A percentile compares a stretch with the other conserved stretches of the same genome.
phyloP scores from a whole-genome alignment of 768 basidiomycete genomes.

The Hemileccinum rubropunctum region DNA sequence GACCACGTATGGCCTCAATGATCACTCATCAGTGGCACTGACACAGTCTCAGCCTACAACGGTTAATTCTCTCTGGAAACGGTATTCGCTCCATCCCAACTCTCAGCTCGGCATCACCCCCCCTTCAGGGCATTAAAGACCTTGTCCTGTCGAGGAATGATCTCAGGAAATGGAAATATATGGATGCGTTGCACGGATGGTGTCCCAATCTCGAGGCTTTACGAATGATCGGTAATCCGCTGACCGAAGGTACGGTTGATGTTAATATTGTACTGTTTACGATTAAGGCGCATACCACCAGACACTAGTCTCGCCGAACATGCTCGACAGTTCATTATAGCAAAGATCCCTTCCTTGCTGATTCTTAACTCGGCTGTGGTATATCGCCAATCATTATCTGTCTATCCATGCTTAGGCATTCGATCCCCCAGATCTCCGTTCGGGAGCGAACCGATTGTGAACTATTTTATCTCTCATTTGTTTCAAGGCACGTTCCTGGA shows the following conservation, averaged over 20 bases:
- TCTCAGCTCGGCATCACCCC: constrained; percentile 11
- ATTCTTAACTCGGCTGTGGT: constrained; percentile 65
- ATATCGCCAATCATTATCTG: constrained; percentile 24
- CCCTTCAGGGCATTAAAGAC: constrained; percentile 44
- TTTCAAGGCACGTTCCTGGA: constrained; percentile 46
- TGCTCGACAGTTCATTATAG: constrained; percentile 61
- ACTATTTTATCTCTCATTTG: constrained; percentile 72
- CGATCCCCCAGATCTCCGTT: constrained; percentile 50
- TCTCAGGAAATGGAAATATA: constrained; percentile 54
- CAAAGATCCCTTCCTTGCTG: constrained; percentile 61
- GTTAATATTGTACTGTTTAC: not conserved
- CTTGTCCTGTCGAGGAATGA: constrained; percentile 64
- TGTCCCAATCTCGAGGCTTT: constrained; percentile 64
- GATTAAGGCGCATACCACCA: constrained; percentile 17
- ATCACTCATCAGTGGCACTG: constrained; percentile 1
- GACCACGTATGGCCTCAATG: constrained; percentile 37
- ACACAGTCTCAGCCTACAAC: constrained; percentile 45
- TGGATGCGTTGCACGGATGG: constrained; percentile 69
- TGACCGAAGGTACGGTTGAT: constrained; percentile 49
- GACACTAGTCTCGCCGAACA: constrained; percentile 37
- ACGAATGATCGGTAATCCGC: constrained; percentile 59
- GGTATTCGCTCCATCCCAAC: constrained; percentile 47
- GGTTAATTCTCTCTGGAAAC: constrained; percentile 68
- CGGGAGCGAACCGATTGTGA: constrained; percentile 81
- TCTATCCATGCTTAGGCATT: constrained; percentile 10